These are phyloP conservation scores for Yamadazyma akitaensis DNA, from an alignment of 805 yeast species.

Conservation along the genomic window DNA sequence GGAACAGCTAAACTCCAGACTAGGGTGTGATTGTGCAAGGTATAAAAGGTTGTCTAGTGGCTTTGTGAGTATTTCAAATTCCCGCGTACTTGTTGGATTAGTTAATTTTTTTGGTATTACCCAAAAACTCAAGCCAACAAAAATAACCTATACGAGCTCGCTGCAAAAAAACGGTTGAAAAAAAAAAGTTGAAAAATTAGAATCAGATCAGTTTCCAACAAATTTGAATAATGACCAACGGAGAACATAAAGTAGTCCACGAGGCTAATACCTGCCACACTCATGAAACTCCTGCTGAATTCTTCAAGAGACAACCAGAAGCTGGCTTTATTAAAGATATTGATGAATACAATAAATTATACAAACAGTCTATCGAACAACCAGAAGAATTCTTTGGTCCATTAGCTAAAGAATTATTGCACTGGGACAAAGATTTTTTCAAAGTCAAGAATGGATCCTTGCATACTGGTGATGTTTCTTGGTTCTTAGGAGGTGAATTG, in stretches of 20 bases:
- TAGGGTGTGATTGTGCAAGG: neutral
- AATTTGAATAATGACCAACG: neutral
- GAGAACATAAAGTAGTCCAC: slow-evolving; percentile 44
- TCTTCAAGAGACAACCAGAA: slow-evolving; percentile 57
- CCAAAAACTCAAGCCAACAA: slow-evolving; percentile 7
- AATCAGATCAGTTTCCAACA: neutral
- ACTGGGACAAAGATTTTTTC: slow-evolving; percentile 79
- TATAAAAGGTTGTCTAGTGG: neutral
- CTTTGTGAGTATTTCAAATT: neutral
- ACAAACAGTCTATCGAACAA: slow-evolving; percentile 70
- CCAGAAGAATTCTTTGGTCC: slow-evolving; percentile 82
- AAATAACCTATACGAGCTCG: slow-evolving; percentile 6
- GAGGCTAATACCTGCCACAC: slow-evolving; percentile 54
- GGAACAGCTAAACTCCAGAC: neutral
- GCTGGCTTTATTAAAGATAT: slow-evolving; percentile 57
- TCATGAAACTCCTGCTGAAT: slow-evolving; percentile 52
- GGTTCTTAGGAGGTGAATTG: slow-evolving; percentile 78
- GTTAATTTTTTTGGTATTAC: slow-evolving; percentile 4
- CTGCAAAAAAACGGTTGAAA: slow-evolving; percentile 4
- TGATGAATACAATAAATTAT: slow-evolving; percentile 66
- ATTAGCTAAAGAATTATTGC: slow-evolving; percentile 65
- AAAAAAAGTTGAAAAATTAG: neutral
- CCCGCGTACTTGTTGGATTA: slow-evolving; percentile 4
- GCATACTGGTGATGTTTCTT: slow-evolving; percentile 52
- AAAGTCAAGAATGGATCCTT: slow-evolving; percentile 64